Percentiles rank a stretch among this genome's conserved stretches.
phyloP scores from a whole-genome alignment of 2,329 filamentous ascomycete species.

The Aspergillus sp. region DNA sequence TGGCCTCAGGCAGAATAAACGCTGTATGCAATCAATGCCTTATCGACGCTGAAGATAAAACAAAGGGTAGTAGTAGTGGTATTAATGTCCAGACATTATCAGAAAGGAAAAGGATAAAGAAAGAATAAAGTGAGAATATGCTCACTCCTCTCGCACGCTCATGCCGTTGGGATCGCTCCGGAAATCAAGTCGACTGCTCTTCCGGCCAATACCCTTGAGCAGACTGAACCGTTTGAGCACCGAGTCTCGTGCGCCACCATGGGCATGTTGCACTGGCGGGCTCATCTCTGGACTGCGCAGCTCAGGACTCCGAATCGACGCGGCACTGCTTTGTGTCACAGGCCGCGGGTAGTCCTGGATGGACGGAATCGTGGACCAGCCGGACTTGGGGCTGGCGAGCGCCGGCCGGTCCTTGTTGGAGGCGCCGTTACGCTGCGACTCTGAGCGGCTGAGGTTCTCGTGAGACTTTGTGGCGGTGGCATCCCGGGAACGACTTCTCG shows the following conservation, averaged over 20 bases:
- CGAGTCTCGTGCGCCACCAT: slow-evolving; percentile 51
- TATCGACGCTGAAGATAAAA: slow-evolving; percentile 5
- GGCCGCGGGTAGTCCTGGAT: slow-evolving; percentile 34
- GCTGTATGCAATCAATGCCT: slow-evolving; percentile 15
- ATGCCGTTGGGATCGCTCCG: slow-evolving; percentile 27
- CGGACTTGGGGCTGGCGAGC: slow-evolving; percentile 21
- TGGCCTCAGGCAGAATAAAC: slow-evolving; percentile 9
- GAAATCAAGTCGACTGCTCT: slow-evolving; percentile 57
- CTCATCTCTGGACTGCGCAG: slow-evolving; percentile 15
- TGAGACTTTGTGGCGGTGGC: slow-evolving; percentile 21
- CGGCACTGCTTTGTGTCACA: slow-evolving; percentile 27
- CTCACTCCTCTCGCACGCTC: slow-evolving; percentile 36
- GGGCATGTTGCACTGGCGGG: slow-evolving; percentile 42
- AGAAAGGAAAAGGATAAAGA: slow-evolving; percentile 14
- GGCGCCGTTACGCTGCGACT: slow-evolving; percentile 25
- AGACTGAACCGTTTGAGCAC: slow-evolving; percentile 77
- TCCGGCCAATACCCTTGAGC: slow-evolving; percentile 68
- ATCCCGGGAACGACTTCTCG: slow-evolving; percentile 28
- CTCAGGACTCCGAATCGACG: slow-evolving; percentile 16
- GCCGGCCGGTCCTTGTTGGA: slow-evolving; percentile 17
- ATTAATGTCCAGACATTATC: slow-evolving; percentile 24
- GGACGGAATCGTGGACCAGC: slow-evolving; percentile 33
- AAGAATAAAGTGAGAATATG: slow-evolving; percentile 13
- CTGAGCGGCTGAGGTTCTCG: slow-evolving; percentile 28
- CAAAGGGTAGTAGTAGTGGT: slow-evolving; percentile 4